Evolutionary conservation across 495 filamentous ascomycete species (phyloP).

Genomic region (Talaromyces nanjingensis): DNA sequence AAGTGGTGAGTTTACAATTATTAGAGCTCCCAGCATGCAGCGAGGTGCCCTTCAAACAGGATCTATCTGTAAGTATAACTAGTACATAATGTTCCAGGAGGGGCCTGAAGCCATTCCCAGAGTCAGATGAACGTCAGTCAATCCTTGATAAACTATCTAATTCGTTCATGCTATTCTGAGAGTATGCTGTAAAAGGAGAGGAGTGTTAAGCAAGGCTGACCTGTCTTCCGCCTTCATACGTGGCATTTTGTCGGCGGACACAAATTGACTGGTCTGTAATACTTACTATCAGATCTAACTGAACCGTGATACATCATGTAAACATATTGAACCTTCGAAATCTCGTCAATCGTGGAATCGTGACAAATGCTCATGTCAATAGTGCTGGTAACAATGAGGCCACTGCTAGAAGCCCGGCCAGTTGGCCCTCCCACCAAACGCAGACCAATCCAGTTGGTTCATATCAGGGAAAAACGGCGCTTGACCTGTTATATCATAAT

Average conservation of each 20-base stretch:
- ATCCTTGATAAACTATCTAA: too few relatives aligned
- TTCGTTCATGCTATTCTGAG: too few relatives aligned
- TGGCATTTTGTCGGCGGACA: too few relatives aligned
- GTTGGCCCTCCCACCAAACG: neutral
- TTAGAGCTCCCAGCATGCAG: neutral
- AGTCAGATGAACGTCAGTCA: too few relatives aligned
- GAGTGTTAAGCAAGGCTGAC: too few relatives aligned
- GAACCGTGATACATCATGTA: too few relatives aligned
- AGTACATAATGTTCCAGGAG: too few relatives aligned
- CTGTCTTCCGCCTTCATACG: too few relatives aligned
- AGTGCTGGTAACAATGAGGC: neutral
- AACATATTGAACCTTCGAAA: neutral
- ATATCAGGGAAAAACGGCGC: conserved; percentile 16
- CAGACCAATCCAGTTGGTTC: conserved; percentile 23
- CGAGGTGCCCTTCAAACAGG: neutral
- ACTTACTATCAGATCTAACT: neutral
- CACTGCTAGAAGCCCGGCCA: neutral
- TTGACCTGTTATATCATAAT: conserved; percentile 15
- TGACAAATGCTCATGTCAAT: neutral
- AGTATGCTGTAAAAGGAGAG: too few relatives aligned
- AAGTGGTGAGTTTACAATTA: neutral
- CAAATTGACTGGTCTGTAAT: neutral
- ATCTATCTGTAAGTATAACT: neutral
- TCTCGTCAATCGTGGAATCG: neutral
- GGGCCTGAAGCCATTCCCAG: too few relatives aligned